A percentile compares a stretch with the other conserved stretches of the same genome.
These are phyloP conservation scores for Acanthamoeba rhysodes DNA, from an alignment of 208 protist genomes.

Conservation along the genomic window DNA sequence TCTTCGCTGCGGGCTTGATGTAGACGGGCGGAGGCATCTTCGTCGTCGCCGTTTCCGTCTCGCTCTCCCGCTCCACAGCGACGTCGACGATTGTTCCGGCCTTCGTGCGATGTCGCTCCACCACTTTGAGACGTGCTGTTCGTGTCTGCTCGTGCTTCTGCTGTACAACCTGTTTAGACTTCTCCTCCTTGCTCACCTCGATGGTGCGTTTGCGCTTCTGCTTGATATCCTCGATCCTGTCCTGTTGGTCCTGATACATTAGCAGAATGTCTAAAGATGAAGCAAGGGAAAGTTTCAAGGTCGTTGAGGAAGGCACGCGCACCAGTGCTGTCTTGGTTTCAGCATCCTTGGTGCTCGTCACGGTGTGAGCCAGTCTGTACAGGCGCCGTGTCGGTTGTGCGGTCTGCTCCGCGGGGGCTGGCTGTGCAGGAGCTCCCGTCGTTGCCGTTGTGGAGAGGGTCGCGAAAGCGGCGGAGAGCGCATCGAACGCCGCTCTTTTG, in stretches of 20 bases:
- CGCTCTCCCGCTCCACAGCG: not conserved
- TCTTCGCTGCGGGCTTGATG: not conserved
- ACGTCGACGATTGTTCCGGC: conserved; percentile 41
- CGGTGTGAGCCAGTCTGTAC: conserved; percentile 19
- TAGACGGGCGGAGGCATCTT: conserved; percentile 9
- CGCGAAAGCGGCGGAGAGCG: conserved; percentile 12
- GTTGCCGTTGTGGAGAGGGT: not conserved
- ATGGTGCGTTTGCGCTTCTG: conserved; percentile 24
- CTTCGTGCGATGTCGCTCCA: conserved; percentile 28
- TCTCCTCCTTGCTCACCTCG: conserved; percentile 23
- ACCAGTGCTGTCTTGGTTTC: not conserved
- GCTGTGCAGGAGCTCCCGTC: not conserved
- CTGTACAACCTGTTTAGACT: not conserved
- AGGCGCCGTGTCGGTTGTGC: not conserved
- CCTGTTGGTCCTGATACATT: not conserved
- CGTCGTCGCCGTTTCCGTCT: not conserved
- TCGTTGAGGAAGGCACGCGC: not conserved
- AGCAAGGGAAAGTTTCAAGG: not conserved
- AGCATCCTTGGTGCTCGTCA: not conserved
- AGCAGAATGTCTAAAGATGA: not conserved
- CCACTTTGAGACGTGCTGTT: conserved; percentile 17
- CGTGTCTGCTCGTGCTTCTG: conserved; percentile 41
- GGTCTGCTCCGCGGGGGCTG: not conserved
- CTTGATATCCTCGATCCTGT: conserved; percentile 15
- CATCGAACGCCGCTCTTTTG: not conserved